These are phyloP conservation scores for Penicillium desertorum DNA, from an alignment of 495 filamentous ascomycete species.

Conservation along the genomic window DNA sequence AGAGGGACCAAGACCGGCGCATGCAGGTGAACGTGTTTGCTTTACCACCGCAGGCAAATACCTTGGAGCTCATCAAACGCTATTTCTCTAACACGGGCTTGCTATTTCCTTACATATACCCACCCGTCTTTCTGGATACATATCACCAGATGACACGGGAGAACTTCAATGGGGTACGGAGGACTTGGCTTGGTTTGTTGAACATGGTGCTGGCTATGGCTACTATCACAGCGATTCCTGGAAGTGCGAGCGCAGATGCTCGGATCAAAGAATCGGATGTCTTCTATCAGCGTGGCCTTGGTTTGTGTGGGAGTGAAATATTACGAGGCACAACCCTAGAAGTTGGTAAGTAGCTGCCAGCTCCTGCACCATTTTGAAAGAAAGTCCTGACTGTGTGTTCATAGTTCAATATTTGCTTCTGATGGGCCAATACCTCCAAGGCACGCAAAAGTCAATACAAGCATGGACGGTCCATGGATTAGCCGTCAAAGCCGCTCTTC, in stretches of 20 bases:
- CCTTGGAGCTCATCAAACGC: constrained; percentile 25
- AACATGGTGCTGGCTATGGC: constrained; percentile 78
- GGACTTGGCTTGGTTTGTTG: constrained; percentile 64
- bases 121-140: constrained; percentile 36
- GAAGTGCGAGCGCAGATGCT: constrained; percentile 10
- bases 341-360: constrained; percentile 25
- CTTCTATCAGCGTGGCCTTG: constrained; percentile 38
- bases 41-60: constrained; percentile 26
- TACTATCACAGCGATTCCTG: constrained; percentile 54
- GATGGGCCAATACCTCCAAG: constrained; percentile 45
- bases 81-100: constrained; percentile 46
- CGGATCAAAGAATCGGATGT: constrained; percentile 32
- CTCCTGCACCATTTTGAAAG: fast-evolving
- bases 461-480: constrained; percentile 47
- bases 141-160: constrained; percentile 34
- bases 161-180: constrained; percentile 34
- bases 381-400: neutral
- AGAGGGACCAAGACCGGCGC: neutral
- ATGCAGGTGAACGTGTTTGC: constrained; percentile 20
- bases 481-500: constrained; percentile 41
- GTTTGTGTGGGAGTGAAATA: constrained; percentile 34
- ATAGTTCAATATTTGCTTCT: constrained; percentile 42
- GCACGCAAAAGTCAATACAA: constrained; percentile 44
- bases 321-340: constrained; percentile 38
- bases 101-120: constrained; percentile 43